These are phyloP conservation scores for Candida peoriensis DNA, from an alignment of 805 yeast species.

Conservation along the genomic window DNA sequence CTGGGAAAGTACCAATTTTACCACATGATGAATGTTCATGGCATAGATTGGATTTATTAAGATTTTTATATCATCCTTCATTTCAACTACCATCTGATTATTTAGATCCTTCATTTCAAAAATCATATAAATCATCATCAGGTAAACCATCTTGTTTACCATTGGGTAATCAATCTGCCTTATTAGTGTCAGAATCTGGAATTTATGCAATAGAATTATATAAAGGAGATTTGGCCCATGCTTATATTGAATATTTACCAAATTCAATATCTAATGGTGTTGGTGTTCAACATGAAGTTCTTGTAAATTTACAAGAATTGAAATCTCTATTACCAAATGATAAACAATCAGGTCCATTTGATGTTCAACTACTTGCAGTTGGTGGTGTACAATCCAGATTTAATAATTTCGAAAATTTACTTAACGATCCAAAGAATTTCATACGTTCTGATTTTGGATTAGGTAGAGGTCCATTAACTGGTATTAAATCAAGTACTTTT, in stretches of 20 bases:
- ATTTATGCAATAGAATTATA: slow-evolving; percentile 68
- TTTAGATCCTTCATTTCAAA: slow-evolving; percentile 36
- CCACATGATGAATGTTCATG: slow-evolving; percentile 75
- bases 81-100: slow-evolving; percentile 67
- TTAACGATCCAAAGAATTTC: slow-evolving; percentile 13
- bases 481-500: slow-evolving; percentile 33
- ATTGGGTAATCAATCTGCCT: slow-evolving; percentile 37
- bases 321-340: slow-evolving; percentile 27
- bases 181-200: slow-evolving; percentile 56
- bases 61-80: slow-evolving; percentile 78
- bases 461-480: slow-evolving; percentile 34
- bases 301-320: slow-evolving; percentile 45
- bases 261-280: slow-evolving; percentile 46
- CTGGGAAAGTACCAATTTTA: slow-evolving; percentile 44
- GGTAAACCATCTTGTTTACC: slow-evolving; percentile 44
- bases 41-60: slow-evolving; percentile 74
- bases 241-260: slow-evolving; percentile 60
- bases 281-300: slow-evolving; percentile 53
- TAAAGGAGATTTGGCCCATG: slow-evolving; percentile 39
- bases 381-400: slow-evolving; percentile 57
- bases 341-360: slow-evolving; percentile 31
- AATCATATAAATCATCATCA: slow-evolving; percentile 21
- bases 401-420: slow-evolving; percentile 36
- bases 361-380: slow-evolving; percentile 49
- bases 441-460: slow-evolving; percentile 34